Conservation (phyloP, 1,284 basidiomycete genomes). For the Trametes sp. region DNA sequence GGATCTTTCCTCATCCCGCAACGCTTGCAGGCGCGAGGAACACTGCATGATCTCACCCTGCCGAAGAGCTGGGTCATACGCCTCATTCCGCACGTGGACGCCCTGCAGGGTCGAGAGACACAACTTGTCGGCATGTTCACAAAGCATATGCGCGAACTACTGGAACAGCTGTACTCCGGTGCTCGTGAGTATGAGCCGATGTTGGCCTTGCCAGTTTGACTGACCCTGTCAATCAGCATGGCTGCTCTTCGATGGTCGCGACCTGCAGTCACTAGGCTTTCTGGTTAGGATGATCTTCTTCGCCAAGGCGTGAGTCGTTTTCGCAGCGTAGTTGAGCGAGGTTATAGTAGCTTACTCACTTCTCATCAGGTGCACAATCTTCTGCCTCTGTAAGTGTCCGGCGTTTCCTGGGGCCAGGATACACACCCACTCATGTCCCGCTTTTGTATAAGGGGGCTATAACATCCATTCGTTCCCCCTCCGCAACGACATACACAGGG, state of each 20-base stretch:
- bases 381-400: slow-evolving; percentile 46
- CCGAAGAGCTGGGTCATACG: slow-evolving; percentile 56
- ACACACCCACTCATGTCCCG: not conserved
- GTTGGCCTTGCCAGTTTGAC: not conserved
- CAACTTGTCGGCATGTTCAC: slow-evolving; percentile 34
- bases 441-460: slow-evolving; percentile 47
- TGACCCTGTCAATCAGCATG: slow-evolving; percentile 28
- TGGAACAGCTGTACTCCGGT: slow-evolving; percentile 45
- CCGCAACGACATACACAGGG: slow-evolving; percentile 37
- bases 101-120: slow-evolving; percentile 9
- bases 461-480: slow-evolving; percentile 42
- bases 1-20: slow-evolving; percentile 46
- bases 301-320: slow-evolving; percentile 47
- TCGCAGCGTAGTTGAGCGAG: not conserved
- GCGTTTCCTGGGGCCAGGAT: not conserved
- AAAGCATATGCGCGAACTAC: slow-evolving; percentile 35
- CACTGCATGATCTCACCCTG: slow-evolving; percentile 52
- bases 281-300: slow-evolving; percentile 46
- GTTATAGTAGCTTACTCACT: not conserved
- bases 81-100: slow-evolving; percentile 24
- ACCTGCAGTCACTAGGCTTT: slow-evolving; percentile 27
- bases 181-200: slow-evolving; percentile 30
- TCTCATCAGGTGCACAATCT: slow-evolving; percentile 44
- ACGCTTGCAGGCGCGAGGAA: slow-evolving; percentile 32
- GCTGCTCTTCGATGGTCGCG: slow-evolving; percentile 42